Base-by-base conservation (phyloP, 2,329 filamentous ascomycete species). In the Pyrenophora seminiperda region DNA sequence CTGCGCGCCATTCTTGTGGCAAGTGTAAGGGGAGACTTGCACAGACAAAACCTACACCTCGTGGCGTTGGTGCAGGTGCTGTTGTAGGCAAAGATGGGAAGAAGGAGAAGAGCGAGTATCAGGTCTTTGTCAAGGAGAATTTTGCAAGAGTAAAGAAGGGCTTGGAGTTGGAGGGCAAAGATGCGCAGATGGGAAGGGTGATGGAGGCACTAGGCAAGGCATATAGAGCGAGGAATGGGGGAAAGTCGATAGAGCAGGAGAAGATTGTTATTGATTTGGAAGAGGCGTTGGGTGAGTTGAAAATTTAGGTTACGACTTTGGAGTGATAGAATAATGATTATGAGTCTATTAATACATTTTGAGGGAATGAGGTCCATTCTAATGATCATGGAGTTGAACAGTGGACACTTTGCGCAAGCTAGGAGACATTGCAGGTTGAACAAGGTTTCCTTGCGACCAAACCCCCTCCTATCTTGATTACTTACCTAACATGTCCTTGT, bases 11-110 rank as follows among this genome's bases (percentile, higher is more conserved):
- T 62, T 82, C 83, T 1, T 97, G 93, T 70, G 91, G 91, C 1
- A 76, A 71, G n/a, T 97, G 93, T 71, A 88, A 85, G 66, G 71
- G 73, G 0, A 66, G 72, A 41, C 73, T 99, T 57, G 77, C 84
- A 62, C 94, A 97, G 79, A 86, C 86, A 7, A 91, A 90, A 70
- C 93, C 93, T 0, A 81, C 82, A 31, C 91, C 91, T 0, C 78
- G 88, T 76, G 73, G 41, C 32, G 47, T 15, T 32, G 52, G 49
- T 1, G 31, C 41, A 4, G 14, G 42, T 38, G 36, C 15, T 27
- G 37, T 24, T 38, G 50, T 30, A 3, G 50, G 31, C 7, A 58
- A 50, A 34, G 56, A 52, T 4, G 63, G 53, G 1, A 59, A 61
- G 53, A 61, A 43, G 45, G 59, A 62, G 66, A 71, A 72, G 48